Conservation (phyloP, 208 protist species). For the Wallacemonas rigidus region DNA sequence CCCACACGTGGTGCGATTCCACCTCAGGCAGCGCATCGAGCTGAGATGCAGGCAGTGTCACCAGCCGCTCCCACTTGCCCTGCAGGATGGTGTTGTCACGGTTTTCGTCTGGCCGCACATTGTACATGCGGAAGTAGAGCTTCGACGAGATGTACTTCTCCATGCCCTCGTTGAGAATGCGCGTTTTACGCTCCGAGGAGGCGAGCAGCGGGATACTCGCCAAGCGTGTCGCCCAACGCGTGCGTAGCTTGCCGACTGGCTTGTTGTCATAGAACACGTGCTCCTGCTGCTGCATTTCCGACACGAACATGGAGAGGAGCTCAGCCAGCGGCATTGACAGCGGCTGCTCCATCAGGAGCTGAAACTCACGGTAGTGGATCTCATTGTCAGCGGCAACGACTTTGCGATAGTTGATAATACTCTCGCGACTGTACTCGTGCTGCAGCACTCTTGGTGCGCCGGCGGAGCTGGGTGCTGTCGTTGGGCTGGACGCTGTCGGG, state of each 20-base stretch:
- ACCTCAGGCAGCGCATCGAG: constrained; percentile 71
- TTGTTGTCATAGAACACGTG: constrained; percentile 27
- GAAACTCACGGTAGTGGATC: constrained; percentile 72
- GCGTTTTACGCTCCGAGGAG: constrained; percentile 15
- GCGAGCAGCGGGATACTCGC: constrained; percentile 27
- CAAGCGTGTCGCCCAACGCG: constrained; percentile 23
- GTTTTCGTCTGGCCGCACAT: constrained; percentile 41
- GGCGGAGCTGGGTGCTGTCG: not conserved
- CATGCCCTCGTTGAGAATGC: constrained; percentile 61
- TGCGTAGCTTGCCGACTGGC: constrained; percentile 15
- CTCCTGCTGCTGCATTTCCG: constrained; percentile 30
- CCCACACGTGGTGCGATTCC: constrained; percentile 74
- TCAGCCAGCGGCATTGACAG: constrained; percentile 37
- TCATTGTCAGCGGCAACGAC: constrained; percentile 67
- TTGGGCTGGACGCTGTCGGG: too few species aligned
- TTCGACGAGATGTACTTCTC: constrained; percentile 81
- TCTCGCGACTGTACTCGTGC: constrained; percentile 63
- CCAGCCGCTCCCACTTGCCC: constrained; percentile 39
- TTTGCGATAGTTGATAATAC: constrained; percentile 65
- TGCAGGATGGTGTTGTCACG: constrained; percentile 41
- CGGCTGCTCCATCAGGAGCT: constrained; percentile 47
- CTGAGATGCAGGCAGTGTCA: constrained; percentile 37
- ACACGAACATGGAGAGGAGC: constrained; percentile 56
- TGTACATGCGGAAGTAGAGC: constrained; percentile 67
- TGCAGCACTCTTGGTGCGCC: constrained; percentile 22